Base-by-base conservation (phyloP, 2,329 filamentous ascomycete genomes). In the Chaetomiaceae sp. region DNA sequence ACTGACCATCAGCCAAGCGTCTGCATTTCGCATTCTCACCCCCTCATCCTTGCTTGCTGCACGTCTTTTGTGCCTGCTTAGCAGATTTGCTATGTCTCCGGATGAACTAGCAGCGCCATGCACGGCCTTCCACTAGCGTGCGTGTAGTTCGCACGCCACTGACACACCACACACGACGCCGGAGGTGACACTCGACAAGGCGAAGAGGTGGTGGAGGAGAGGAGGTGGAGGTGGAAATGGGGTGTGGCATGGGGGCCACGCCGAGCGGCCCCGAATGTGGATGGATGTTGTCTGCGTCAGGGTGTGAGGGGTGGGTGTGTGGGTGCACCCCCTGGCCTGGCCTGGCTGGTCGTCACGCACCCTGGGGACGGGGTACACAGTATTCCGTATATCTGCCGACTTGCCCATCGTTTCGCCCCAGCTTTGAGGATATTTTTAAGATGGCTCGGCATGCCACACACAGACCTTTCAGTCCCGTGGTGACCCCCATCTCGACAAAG, bases 311-410 rank as follows among this genome's bases (percentile, higher is more conserved):
- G 33, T 33, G 41, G 38, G 43, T 44, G 25, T 48, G 41, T 43
- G 21, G 39, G 21, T 25, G n/a, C n/a, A n/a, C n/a, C n/a, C n/a
- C n/a, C n/a, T n/a, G n/a, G n/a, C n/a, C n/a, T n/a, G n/a, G n/a
- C n/a, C n/a, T n/a, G n/a, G n/a, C n/a, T n/a, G n/a, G n/a, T n/a
- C n/a, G n/a, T n/a, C n/a, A n/a, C n/a, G n/a, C n/a, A n/a, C n/a
- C n/a, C n/a, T n/a, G n/a, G n/a, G n/a, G n/a, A n/a, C n/a, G n/a
- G n/a, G n/a, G n/a, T n/a, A n/a, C n/a, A n/a, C n/a, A n/a, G n/a
- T n/a, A n/a, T n/a, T n/a, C n/a, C n/a, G n/a, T 57, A 59, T 58
- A 58, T 56, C 46, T 59, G 54, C 54, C 57, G 57, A 49, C 42
- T 49, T 43, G 6, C 35, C 44, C 44, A 13, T 33, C 35, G 30